Evolutionary conservation across 805 yeast genomes (phyloP).

Genomic region (Zygotorulaspora chibaensis): DNA sequence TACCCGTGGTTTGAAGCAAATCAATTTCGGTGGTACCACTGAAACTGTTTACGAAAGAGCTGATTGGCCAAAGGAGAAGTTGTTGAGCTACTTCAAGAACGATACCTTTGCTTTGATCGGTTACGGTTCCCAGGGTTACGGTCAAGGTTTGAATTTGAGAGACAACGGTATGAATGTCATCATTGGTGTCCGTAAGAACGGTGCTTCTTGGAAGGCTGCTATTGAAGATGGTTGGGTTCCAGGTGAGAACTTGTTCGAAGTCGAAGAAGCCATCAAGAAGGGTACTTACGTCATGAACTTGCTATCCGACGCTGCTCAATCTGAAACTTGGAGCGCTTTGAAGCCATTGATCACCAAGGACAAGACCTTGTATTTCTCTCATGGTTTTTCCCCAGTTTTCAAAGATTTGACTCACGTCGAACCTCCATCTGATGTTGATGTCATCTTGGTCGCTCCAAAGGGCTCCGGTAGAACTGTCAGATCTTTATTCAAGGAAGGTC

Average conservation of each 20-base stretch:
- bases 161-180: conserved; percentile 98
- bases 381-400: conserved; percentile 99
- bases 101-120: conserved; percentile 97
- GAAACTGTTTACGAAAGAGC: conserved; percentile 97
- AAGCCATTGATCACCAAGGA: conserved; percentile 93
- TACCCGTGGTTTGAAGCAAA: conserved; percentile 89
- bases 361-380: conserved; percentile 97
- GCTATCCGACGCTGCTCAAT: conserved; percentile 98
- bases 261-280: conserved; percentile 83
- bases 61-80: conserved; percentile 99
- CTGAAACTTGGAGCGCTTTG: conserved; percentile 90
- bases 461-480: conserved; percentile 99
- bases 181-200: conserved; percentile 96
- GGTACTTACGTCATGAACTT: conserved; percentile 97
- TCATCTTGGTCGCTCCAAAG: conserved; percentile 98
- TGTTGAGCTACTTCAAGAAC: conserved; percentile 93
- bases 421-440: conserved; percentile 92
- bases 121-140: conserved; percentile 99
- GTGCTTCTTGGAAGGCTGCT: conserved; percentile 99
- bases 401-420: conserved; percentile 94
- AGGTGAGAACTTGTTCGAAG: conserved; percentile 95
- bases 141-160: conserved; percentile 98
- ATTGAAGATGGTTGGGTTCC: conserved; percentile 99
- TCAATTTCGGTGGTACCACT: conserved; percentile 93
- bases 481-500: conserved; percentile 98